Evolutionary conservation across 371 early-diverging fungal species (phyloP).

Genomic region (Chytridiales sp.): DNA sequence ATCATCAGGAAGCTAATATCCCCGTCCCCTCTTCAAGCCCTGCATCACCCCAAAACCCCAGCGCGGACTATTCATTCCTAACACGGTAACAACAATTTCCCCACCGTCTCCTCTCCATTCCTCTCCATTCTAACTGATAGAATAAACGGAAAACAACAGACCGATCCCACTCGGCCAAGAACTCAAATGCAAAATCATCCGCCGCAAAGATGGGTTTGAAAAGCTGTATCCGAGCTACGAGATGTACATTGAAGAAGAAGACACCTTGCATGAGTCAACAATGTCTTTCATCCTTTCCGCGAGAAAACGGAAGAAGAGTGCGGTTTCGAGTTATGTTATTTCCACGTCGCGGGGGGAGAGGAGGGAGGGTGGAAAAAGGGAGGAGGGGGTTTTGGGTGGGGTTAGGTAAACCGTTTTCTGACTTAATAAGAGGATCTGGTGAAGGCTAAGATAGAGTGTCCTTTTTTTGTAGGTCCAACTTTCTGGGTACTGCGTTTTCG

Average conservation of each 20-base stretch:
- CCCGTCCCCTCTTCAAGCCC: constrained; percentile 2
- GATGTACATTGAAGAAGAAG: constrained; percentile 64
- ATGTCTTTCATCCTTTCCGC: constrained; percentile 64
- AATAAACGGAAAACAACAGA: constrained; percentile 32
- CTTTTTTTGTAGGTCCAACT: constrained; percentile 72
- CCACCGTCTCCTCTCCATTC: background rate
- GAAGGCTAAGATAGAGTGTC: constrained; percentile 20
- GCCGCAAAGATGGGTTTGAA: constrained; percentile 68
- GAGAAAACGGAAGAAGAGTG: constrained; percentile 67
- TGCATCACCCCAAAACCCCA: background rate
- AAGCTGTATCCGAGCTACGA: constrained; percentile 71
- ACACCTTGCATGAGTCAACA: constrained; percentile 24
- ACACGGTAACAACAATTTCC: background rate
- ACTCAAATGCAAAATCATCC: constrained; percentile 72
- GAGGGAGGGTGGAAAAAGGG: constrained; percentile 25
- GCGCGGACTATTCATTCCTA: too few relatives aligned
- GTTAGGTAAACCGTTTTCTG: constrained; percentile 49
- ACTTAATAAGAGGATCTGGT: constrained; percentile 21
- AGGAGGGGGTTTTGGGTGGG: constrained; percentile 54
- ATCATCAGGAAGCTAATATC: background rate
- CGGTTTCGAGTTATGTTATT: constrained; percentile 73
- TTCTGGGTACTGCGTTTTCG: constrained; percentile 81
- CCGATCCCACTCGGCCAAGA: constrained; percentile 73
- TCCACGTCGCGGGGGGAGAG: constrained; percentile 42
- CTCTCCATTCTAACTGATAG: background rate